Base-by-base conservation (phyloP, 371 early-diverging fungal genomes). In the Rhizomucor pusillus region DNA sequence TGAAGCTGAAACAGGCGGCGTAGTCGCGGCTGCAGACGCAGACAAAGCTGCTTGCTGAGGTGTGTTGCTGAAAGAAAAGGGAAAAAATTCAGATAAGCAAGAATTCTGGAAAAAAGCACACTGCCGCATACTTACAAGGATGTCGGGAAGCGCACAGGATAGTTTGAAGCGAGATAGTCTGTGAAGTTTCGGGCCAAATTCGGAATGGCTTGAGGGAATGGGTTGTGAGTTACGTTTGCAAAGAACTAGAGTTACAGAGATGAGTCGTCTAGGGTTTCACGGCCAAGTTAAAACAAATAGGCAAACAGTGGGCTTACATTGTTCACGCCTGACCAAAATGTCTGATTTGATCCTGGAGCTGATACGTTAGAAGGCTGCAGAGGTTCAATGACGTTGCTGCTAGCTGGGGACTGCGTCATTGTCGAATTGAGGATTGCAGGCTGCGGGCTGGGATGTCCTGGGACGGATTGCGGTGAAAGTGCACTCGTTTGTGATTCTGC, bases 161-260 rank as follows among this genome's bases (percentile, higher is more conserved):
- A 72, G 35, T 56, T 65, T 14, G 75, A 68, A 5, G 75, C 50
- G 22, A 78, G 44, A 36, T 78, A 78, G 40, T 78, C 78, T 14
- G 75, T 63, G 43, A 78, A 69, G 45, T 74, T 77, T 16, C 70
- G 63, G 5, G 78, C 78, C 20, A 78, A 60, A 29, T 74, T 74
- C 11, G 78, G 78, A 36, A 78, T 63, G 10, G 78, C 65, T 51
- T 75, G 78, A 23, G 73, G 73, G 43, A 78, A 62, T 40, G 71
- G 75, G 48, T 73, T 78, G 47, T 71, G 71, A 22, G 77, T 58
- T 1, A 77, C 77, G 62, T 77, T 77, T 14, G 77, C 66, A 43
- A 77, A 60, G 46, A 77, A 77, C 77, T 77, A 16, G 29, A 51
- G 36, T n/a, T 49, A 7, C 24, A 11, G n/a, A 29, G 29, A 29